phyloP scores from a whole-genome alignment of 495 filamentous ascomycete genomes.

The Clavariopsis aquatica region DNA sequence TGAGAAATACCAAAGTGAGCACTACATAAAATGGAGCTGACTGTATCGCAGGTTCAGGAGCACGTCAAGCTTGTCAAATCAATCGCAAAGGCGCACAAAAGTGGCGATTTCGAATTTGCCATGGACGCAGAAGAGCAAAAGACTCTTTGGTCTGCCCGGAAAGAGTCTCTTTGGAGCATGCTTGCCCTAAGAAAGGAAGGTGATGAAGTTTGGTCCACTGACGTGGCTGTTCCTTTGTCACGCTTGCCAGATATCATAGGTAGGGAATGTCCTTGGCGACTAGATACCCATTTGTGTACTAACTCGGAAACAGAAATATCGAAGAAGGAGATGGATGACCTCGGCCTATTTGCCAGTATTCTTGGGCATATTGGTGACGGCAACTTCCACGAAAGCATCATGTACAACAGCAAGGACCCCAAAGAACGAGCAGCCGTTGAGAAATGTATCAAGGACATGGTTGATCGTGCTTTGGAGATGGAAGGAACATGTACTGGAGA shows the following conservation, averaged over 20 bases:
- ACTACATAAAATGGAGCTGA: slow-evolving; percentile 28
- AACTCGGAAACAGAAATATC: slow-evolving; percentile 62
- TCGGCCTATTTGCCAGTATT: slow-evolving; percentile 82
- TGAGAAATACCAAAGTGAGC: slow-evolving; percentile 42
- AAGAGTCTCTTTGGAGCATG: slow-evolving; percentile 76
- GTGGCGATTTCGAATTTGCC: slow-evolving; percentile 74
- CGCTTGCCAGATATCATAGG: slow-evolving; percentile 83
- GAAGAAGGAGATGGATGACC: slow-evolving; percentile 83
- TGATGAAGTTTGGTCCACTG: slow-evolving; percentile 66
- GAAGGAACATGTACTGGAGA: slow-evolving; percentile 91
- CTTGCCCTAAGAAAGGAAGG: slow-evolving; percentile 64
- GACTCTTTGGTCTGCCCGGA: slow-evolving; percentile 72
- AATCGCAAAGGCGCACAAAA: slow-evolving; percentile 63
- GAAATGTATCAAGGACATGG: slow-evolving; percentile 82
- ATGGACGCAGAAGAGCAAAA: slow-evolving; percentile 66
- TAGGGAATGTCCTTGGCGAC: slow-evolving; percentile 32
- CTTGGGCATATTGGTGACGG: slow-evolving; percentile 86
- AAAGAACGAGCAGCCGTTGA: slow-evolving; percentile 72
- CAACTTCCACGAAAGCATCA: slow-evolving; percentile 89
- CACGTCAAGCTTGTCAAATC: slow-evolving; percentile 65
- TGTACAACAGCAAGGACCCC: slow-evolving; percentile 70
- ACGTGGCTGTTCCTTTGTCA: slow-evolving; percentile 87
- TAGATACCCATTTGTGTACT: not conserved
- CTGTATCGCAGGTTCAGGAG: slow-evolving; percentile 50
- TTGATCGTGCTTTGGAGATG: slow-evolving; percentile 84